Percentiles rank a stretch among this genome's conserved stretches.
These are phyloP conservation scores for Stylonectria norvegica DNA, from an alignment of 2,329 filamentous ascomycete species.

Conservation along the genomic window DNA sequence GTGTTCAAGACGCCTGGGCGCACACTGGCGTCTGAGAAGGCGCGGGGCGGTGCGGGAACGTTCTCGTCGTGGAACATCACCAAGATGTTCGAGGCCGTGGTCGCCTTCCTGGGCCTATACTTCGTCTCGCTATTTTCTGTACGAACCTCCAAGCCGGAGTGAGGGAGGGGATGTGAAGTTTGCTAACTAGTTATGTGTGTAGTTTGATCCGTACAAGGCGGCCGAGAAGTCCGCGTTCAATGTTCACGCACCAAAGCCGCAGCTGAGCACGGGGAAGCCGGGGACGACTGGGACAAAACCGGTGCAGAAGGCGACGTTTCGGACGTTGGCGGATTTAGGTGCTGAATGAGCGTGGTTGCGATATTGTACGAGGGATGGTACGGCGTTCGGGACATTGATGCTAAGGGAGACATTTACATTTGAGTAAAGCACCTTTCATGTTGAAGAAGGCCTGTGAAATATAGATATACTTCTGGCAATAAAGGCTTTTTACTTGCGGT, in stretches of 20 bases:
- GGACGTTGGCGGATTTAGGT: constrained; percentile 53
- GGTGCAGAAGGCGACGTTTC: constrained; percentile 40
- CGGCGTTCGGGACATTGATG: constrained; percentile 3
- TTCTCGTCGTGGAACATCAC: constrained; percentile 34
- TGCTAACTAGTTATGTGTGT: constrained; percentile 23
- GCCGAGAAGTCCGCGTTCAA: constrained; percentile 61
- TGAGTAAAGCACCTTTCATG: too few species aligned
- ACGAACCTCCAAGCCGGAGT: constrained; percentile 34
- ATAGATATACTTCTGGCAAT: too few species aligned
- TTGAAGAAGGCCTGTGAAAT: too few species aligned
- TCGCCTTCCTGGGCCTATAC: constrained; percentile 59
- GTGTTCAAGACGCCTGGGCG: constrained; percentile 55
- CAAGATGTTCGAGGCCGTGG: constrained; percentile 45
- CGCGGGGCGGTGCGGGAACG: constrained; percentile 15
- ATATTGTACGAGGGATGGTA: constrained; percentile 4
- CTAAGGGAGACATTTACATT: too few species aligned
- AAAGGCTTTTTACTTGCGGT: too few species aligned
- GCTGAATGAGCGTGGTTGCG: constrained; percentile 20
- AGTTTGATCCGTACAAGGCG: constrained; percentile 61
- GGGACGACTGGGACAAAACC: constrained; percentile 22
- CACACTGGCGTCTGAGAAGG: constrained; percentile 48
- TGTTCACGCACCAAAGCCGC: constrained; percentile 38
- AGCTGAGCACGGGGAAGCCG: constrained; percentile 19
- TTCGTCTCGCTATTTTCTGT: constrained; percentile 59
- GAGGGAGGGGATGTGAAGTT: constrained; percentile 4